Evolutionary conservation across 2,329 filamentous ascomycete species (phyloP), one percentile per base, ranked within the genome.

Genomic region (Periconia macrospinosa): DNA sequence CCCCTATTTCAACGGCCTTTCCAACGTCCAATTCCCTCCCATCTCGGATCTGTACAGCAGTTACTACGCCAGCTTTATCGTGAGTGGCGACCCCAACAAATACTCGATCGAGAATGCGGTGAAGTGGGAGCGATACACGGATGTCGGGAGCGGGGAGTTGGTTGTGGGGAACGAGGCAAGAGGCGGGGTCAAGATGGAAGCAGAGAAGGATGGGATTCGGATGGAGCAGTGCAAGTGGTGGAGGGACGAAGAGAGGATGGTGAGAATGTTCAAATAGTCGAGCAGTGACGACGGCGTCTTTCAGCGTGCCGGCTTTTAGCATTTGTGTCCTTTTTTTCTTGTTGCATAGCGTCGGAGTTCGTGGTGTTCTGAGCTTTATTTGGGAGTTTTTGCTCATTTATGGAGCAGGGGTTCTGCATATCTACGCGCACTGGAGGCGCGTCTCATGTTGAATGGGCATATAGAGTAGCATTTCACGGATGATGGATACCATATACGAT

Each of bases 21-120:
- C 55, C 0, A 57, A 60, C 9, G 63, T 62, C 3, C 59, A 70
- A 48, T 71, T 57, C 30, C 69, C 70, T 0, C 66, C 66, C 15
- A 67, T 72, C 11, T 46, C 68, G 1, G 59, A 67, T 1, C 50
- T 71, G 8, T 74, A 75, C 47, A 64, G 65, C 47, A 64, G 63
- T 7, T 75, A 74, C 35, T 69, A 65, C 53, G 70, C 71, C 3
- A 72, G 67, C 45, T 75, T 74, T 40, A 59, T 75, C 2, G 65
- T 69, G 2, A 66, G 61, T 23, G 72, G 71, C 1, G 54, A 74
- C 46, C 72, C 72, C 6, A 75, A 74, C 47, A 68, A 58, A 6
- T 57, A 63, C 45, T 50, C 57, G 8, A 49, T 60, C 11, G 33
- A 53, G 14, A 62, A 60, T 14, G 62, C 66, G 13, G 58, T 65